Conservation (phyloP, 441 rosid genomes). For the Pelargonium cotyledonis region DNA sequence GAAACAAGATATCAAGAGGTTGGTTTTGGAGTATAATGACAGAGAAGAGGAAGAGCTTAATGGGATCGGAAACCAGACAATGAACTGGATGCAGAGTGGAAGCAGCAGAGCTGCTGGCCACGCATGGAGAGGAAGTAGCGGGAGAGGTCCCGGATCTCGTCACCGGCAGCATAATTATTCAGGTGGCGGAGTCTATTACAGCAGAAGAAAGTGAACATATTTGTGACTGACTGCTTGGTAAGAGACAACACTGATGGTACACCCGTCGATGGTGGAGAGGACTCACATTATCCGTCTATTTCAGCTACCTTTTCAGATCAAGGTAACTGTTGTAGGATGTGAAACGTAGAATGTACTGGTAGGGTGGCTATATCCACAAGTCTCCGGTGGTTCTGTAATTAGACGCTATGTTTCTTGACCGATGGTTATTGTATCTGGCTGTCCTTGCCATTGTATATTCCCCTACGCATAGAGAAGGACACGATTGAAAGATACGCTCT, state of each 20-base stretch:
- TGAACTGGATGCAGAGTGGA: constrained; percentile 68
- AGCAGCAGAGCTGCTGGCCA: constrained; percentile 49
- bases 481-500: background rate
- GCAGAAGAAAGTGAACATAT: constrained; percentile 50
- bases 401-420: background rate
- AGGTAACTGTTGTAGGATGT: too few relatives aligned
- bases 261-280: background rate
- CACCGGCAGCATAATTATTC: constrained; percentile 58
- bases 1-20: constrained; percentile 96
- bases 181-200: constrained; percentile 66
- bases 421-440: too few relatives aligned
- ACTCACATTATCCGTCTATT: background rate
- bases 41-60: constrained; percentile 91
- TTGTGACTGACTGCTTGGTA: background rate
- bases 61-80: constrained; percentile 63
- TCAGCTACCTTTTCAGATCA: background rate
- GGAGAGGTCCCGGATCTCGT: constrained; percentile 58
- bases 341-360: background rate
- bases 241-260: background rate
- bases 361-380: too few relatives aligned
- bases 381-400: too few relatives aligned
- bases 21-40: constrained; percentile 90
- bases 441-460: background rate
- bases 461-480: background rate
- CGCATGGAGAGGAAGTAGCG: constrained; percentile 49